Evolutionary conservation across 1,284 basidiomycete species (phyloP).

Genomic region (Xerocomus nothofagi): DNA sequence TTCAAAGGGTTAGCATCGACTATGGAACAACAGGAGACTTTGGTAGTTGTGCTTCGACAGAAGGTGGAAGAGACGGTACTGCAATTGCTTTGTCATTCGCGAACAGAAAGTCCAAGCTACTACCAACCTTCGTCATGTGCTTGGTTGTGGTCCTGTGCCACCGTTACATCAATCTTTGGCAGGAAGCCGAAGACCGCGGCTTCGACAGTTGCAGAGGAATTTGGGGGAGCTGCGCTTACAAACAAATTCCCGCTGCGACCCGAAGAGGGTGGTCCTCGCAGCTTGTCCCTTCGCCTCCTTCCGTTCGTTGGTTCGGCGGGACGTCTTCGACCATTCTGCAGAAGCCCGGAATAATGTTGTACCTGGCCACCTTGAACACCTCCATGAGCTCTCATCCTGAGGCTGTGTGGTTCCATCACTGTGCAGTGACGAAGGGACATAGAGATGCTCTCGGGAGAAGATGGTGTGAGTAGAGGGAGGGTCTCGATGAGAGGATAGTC

Average conservation of each 20-base stretch:
- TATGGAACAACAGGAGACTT: constrained; percentile 1
- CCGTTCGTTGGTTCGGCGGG: constrained; percentile 1
- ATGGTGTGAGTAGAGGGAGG: constrained; percentile 9
- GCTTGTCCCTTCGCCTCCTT: constrained; percentile 3
- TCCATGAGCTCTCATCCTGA: constrained; percentile 1
- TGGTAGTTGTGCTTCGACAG: background rate
- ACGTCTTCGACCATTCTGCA: constrained; percentile 5
- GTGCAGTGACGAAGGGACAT: constrained; percentile 1
- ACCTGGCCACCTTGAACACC: background rate
- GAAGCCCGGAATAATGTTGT: background rate
- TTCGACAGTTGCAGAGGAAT: background rate
- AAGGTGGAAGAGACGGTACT: constrained; percentile 2
- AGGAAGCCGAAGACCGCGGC: background rate
- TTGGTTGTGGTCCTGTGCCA: background rate
- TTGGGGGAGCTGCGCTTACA: background rate
- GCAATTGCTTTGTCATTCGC: background rate
- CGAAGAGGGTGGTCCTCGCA: background rate
- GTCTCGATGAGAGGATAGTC: constrained; percentile 22
- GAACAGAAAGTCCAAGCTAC: background rate
- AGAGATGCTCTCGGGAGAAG: constrained; percentile 13
- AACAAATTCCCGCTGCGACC: background rate
- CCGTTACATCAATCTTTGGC: background rate
- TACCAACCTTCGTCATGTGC: constrained; percentile 1
- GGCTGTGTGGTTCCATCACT: constrained; percentile 10
- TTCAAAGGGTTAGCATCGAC: background rate